These are phyloP conservation scores for Cucurbita ficifolia DNA, from an alignment of 306 rosid genomes.

Conservation along the genomic window DNA sequence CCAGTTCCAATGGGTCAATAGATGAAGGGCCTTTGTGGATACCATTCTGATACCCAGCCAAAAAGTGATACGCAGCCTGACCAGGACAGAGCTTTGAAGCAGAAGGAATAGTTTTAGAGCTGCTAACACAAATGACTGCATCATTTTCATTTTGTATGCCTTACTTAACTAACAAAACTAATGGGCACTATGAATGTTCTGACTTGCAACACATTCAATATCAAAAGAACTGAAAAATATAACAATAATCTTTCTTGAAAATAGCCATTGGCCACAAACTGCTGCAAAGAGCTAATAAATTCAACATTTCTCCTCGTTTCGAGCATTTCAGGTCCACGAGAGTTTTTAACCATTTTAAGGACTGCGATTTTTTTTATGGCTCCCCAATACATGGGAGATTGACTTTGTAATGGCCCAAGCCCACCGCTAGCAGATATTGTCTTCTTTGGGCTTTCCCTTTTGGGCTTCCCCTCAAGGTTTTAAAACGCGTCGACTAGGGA, in stretches of 20 bases:
- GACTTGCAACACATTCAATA: not conserved
- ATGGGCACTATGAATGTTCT: not conserved
- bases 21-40: conserved; percentile 19
- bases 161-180: not conserved
- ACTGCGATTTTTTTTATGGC: no score
- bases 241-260: not conserved
- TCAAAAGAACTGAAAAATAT: not conserved
- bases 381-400: no score
- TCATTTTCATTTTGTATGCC: not conserved
- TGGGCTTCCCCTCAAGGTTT: no score
- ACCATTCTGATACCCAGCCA: conserved; percentile 37
- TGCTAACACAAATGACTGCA: conserved; percentile 11
- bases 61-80: conserved; percentile 40
- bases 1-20: conserved; percentile 19
- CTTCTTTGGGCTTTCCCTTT: no score
- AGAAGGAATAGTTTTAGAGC: conserved; percentile 22
- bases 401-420: no score
- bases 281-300: not conserved
- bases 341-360: not conserved
- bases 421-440: no score
- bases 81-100: conserved; percentile 31
- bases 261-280: not conserved
- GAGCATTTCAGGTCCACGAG: not conserved
- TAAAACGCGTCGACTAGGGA: no score
- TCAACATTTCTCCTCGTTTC: no score